Percentiles rank a stretch among this genome's conserved stretches.
Conservation (phyloP, 1,284 basidiomycete genomes). For the Malassezia arunalokei region DNA sequence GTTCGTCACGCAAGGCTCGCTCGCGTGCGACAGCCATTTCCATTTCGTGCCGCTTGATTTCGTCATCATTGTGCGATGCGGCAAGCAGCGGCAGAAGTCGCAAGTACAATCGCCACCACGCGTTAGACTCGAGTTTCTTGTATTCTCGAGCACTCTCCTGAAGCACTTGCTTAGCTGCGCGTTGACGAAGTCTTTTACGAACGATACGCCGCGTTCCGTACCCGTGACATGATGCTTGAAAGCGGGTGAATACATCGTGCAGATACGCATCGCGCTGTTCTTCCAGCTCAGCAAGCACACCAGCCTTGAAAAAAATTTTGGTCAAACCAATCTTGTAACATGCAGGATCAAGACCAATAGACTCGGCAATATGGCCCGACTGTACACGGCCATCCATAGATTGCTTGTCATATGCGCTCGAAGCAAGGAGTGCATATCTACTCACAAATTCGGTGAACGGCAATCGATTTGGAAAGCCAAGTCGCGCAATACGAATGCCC, state of each 20-base stretch:
- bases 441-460: conserved; percentile 95
- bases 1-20: conserved; percentile 38
- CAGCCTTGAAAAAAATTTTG: conserved; percentile 99
- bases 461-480: conserved; percentile 91
- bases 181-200: conserved; percentile 87
- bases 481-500: conserved; percentile 91
- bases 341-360: conserved; percentile 71
- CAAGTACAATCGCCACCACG: conserved; percentile 98
- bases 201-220: conserved; percentile 78
- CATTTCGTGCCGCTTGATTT: conserved; percentile 72
- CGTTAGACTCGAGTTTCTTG: conserved; percentile 71
- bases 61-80: conserved; percentile 83
- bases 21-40: conserved; percentile 58
- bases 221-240: conserved; percentile 76
- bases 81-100: conserved; percentile 81
- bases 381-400: conserved; percentile 97
- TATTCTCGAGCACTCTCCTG: conserved; percentile 89
- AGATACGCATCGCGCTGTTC: conserved; percentile 76
- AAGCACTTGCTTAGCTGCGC: conserved; percentile 77
- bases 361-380: conserved; percentile 79
- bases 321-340: conserved; percentile 86
- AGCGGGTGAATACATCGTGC: conserved; percentile 73
- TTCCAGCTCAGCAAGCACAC: conserved; percentile 92
- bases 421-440: conserved; percentile 89
- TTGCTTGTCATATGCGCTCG: conserved; percentile 76